These are phyloP conservation scores for Venturia aucupariae DNA, from an alignment of 2,329 filamentous ascomycete genomes.

Conservation along the genomic window DNA sequence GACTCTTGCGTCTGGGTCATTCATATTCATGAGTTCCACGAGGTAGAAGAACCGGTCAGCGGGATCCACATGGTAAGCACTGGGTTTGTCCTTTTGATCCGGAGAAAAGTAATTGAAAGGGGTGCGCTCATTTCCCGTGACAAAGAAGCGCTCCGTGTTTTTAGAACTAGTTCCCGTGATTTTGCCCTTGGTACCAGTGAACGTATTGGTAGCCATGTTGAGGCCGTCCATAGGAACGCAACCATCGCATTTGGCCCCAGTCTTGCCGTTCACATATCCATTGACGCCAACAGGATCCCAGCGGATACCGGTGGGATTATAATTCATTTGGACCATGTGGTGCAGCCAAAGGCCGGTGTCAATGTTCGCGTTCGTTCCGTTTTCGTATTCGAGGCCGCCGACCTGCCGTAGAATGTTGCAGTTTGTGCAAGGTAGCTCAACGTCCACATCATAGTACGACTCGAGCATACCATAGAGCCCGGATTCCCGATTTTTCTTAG, in stretches of 20 bases:
- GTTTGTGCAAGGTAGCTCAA: neutral
- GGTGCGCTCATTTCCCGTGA: conserved; percentile 13
- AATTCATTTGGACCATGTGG: conserved; percentile 11
- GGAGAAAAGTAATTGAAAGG: neutral
- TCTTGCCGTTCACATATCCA: neutral
- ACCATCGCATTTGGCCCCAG: neutral
- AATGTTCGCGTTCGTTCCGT: conserved; percentile 13
- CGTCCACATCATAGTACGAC: conserved; percentile 10
- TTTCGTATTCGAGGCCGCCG: conserved; percentile 9
- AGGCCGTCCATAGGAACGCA: conserved; percentile 1
- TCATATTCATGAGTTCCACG: conserved; percentile 15
- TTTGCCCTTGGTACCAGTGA: neutral
- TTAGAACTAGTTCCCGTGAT: neutral
- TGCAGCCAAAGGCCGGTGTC: conserved; percentile 11
- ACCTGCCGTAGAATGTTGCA: conserved; percentile 12
- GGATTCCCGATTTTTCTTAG: neutral
- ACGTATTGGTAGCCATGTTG: neutral
- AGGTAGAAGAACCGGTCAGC: conserved; percentile 11
- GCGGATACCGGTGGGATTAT: neutral
- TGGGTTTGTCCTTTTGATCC: neutral
- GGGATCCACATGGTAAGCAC: conserved; percentile 7
- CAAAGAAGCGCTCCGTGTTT: conserved; percentile 13
- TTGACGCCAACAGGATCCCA: neutral
- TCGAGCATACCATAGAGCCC: conserved; percentile 10
- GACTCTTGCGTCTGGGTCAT: conserved; percentile 13